Evolutionary conservation across 176 grass and related monocot genomes (phyloP), one percentile per base, ranked within the genome.

Genomic region (Chloris gayana): DNA sequence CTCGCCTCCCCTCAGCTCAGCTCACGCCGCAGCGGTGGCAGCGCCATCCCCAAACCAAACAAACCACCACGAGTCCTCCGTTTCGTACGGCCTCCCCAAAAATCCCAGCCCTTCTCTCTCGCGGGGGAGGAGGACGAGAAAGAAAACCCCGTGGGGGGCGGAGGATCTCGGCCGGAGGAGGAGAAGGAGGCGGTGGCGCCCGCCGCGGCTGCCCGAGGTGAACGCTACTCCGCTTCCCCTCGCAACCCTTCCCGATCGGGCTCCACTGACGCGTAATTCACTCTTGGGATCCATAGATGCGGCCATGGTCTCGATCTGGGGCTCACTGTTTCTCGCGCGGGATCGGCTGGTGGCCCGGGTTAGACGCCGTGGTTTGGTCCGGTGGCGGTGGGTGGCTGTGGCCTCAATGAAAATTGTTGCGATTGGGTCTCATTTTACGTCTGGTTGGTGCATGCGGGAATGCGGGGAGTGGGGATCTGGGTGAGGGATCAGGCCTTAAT

Each of bases 1-100:
- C 41, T 39, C 37, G 37, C 37, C 37, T 39, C 37, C 8, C 8
- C 74, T 47, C 57, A 62, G 50, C 18, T 33, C 41, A 8, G 25
- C 34, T 75, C 79, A 81, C 83, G 66, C 75, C 75, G 62, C 76
- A 24, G 26, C 69, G 39, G 58, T 59, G 19, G 61, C 44, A 25
- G 62, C 31, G n/a, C 64, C 32, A 33, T 65, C 62, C 42, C 63
- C 31, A 57, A 21, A 66, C 30, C 46, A 39, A 32, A 50, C 33
- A 57, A 29, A 66, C 21, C 22, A 27, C 73, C 79, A 69, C 77
- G 56, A 82, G 78, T 56, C 72, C 72, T 82, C 72, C 78, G 74
- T 71, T 71, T 87, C 72, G 63, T 76, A 82, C 79, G 79, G 78
- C 26, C 64, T 53, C 64, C 78, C 62, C 61, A 81, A 87, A 87